Base-by-base conservation (phyloP, 768 basidiomycete species). In the Heimioporus sp. region DNA sequence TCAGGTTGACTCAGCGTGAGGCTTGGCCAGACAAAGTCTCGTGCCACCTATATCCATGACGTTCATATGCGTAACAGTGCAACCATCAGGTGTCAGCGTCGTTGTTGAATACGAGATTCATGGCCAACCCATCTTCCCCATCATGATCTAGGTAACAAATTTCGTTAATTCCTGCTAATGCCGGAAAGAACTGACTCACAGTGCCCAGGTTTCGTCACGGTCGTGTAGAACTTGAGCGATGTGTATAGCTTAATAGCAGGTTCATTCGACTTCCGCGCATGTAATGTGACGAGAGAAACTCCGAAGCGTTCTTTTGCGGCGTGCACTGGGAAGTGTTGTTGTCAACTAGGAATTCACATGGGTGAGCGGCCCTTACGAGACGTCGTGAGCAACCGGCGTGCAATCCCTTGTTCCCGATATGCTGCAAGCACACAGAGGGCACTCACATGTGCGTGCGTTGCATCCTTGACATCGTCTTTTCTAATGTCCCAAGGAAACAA, bases 361-460 rank as follows among this genome's bases (percentile, higher is more conserved):
- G 3, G 24, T 28, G 6, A 28, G 4, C 24, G 5, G 37, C 19
- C 20, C 39, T 46, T 17, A 59, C 51, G 24, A 19, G 46, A 54
- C 36, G n/a, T 10, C 15, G 34, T 37, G 24, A 53, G 48, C 5
- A 58, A 32, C 16, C 38, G 28, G 35, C 45, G 42, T 16, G 46
- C 61, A 11, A 51, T 1, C 1, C 53, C 48, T 36, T 46, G 46
- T 17, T 58, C 31, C 48, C 44, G 60, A 16, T 55, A 28, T 43
- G 38, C 24, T 5, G 51, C 34, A 13, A 55, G 43, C 36, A 59
- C 51, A 8, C 45, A 39, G 7, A 62, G 13, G 4, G 34, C 12
- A 42, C 35, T 48, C 24, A 55, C 48, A 35, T 60, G 50, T 9
- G 45, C 51, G 11, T 52, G 52, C 4, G 35, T 50, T 4, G 44